phyloP scores from a whole-genome alignment of 2,329 filamentous ascomycete genomes.

The Diaporthe sp. region DNA sequence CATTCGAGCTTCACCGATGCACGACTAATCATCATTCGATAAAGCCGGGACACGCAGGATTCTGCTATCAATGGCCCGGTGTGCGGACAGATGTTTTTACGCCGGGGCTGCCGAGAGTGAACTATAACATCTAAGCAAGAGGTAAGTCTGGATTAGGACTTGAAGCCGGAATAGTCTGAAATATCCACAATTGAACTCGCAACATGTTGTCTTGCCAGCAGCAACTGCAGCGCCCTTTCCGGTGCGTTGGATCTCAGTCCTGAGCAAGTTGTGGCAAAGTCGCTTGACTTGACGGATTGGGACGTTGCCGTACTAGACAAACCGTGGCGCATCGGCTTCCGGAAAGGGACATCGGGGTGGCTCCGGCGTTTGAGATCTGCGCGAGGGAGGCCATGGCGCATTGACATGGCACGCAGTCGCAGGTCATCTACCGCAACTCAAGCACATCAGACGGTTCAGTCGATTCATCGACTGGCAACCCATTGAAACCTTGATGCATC shows the following conservation, averaged over 20 bases:
- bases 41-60: background rate
- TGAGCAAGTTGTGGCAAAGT: slow-evolving; percentile 5
- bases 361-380: slow-evolving; percentile 31
- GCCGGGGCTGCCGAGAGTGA: background rate
- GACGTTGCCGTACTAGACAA: slow-evolving; percentile 16
- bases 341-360: slow-evolving; percentile 24
- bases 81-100: background rate
- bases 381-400: slow-evolving; percentile 24
- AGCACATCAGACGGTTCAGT: slow-evolving; percentile 14
- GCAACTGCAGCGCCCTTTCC: slow-evolving; percentile 2
- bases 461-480: slow-evolving; percentile 21
- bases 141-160: background rate
- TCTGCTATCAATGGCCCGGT: background rate
- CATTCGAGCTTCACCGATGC: background rate
- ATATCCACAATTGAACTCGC: background rate
- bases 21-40: background rate
- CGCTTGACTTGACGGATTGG: slow-evolving; percentile 27
- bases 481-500: slow-evolving; percentile 32
- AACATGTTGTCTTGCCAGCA: slow-evolving; percentile 5
- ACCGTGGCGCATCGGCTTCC: slow-evolving; percentile 22
- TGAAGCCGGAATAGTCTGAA: slow-evolving; percentile 7
- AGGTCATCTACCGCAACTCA: slow-evolving; percentile 12
- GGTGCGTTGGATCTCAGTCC: background rate
- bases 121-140: background rate
- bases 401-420: slow-evolving; percentile 21